These are phyloP conservation scores for Quercus tomentella DNA, from an alignment of 331 rosid species.

Conservation along the genomic window DNA sequence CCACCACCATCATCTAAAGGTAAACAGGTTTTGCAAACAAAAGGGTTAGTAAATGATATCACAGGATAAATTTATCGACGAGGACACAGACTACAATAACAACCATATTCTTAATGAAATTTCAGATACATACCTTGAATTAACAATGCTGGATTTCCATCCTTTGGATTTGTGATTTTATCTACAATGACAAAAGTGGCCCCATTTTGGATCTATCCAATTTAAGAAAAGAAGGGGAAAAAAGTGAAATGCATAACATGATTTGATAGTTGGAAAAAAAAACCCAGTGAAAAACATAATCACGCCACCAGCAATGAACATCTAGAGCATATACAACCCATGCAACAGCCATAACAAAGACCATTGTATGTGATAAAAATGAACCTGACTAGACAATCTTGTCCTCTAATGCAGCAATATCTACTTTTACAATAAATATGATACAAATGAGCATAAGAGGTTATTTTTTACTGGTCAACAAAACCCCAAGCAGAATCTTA, in stretches of 20 bases:
- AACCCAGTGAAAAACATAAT: background rate
- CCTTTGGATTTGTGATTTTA: constrained; percentile 61
- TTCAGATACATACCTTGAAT: constrained; percentile 58
- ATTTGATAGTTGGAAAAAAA: background rate
- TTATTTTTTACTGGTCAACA: background rate
- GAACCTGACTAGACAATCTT: background rate
- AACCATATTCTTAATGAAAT: constrained; percentile 2
- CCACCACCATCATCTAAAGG: constrained; percentile 80
- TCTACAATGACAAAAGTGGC: constrained; percentile 79
- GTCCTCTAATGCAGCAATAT: background rate
- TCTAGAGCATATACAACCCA: background rate
- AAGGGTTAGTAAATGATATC: constrained; percentile 2
- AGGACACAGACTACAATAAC: constrained; percentile 6
- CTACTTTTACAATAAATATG: background rate
- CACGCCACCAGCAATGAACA: background rate
- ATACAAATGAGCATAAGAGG: background rate
- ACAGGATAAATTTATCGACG: background rate
- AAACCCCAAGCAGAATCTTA: background rate
- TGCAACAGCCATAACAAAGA: background rate
- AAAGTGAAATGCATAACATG: constrained; percentile 11
- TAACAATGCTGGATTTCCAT: constrained; percentile 74
- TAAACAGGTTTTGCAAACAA: constrained; percentile 19
- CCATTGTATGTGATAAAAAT: background rate
- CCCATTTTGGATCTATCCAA: constrained; percentile 70
- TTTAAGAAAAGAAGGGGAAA: constrained; percentile 22